A percentile compares a stretch with the other conserved stretches of the same genome.
phyloP scores from a whole-genome alignment of 768 basidiomycete genomes.

The Trametes cingulata region DNA sequence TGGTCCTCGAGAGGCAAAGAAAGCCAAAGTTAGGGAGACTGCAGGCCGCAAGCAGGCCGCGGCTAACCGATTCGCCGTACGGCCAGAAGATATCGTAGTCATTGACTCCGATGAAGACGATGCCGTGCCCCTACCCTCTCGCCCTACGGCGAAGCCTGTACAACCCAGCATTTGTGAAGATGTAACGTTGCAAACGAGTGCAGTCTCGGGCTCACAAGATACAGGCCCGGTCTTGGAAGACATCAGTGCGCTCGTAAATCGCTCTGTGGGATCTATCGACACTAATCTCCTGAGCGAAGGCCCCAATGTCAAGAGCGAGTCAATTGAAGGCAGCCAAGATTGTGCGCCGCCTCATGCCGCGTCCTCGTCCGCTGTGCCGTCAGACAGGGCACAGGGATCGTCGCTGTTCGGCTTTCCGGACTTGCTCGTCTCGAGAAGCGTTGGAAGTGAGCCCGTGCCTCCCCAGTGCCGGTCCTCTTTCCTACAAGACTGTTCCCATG shows the following conservation, averaged over 20 bases:
- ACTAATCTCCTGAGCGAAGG: conserved; percentile 1
- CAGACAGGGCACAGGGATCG: neutral
- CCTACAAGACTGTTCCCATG: neutral
- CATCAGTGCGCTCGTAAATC: conserved; percentile 10
- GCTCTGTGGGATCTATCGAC: neutral
- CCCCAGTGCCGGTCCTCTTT: neutral
- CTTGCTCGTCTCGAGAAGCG: neutral
- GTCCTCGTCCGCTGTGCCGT: no score
- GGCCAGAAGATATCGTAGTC: conserved; percentile 32
- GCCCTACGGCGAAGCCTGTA: neutral
- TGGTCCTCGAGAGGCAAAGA: conserved; percentile 15
- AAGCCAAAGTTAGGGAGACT: conserved; percentile 13
- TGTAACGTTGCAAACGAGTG: no score
- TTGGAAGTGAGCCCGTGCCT: neutral
- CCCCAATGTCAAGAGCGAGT: conserved; percentile 5
- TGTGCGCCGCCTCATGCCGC: neutral
- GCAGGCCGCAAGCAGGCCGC: neutral
- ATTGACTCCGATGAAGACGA: conserved; percentile 35
- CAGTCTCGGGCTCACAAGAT: no score
- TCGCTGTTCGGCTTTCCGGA: conserved; percentile 17
- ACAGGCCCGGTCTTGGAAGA: neutral
- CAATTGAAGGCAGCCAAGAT: neutral
- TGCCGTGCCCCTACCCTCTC: neutral
- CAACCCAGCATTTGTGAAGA: neutral
- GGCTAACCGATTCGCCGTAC: conserved; percentile 4